A percentile compares a stretch with the other conserved stretches of the same genome.
These are phyloP conservation scores for Asterella californica DNA, from an alignment of 225 moss, liverwort and hornwort species.

Conservation along the genomic window DNA sequence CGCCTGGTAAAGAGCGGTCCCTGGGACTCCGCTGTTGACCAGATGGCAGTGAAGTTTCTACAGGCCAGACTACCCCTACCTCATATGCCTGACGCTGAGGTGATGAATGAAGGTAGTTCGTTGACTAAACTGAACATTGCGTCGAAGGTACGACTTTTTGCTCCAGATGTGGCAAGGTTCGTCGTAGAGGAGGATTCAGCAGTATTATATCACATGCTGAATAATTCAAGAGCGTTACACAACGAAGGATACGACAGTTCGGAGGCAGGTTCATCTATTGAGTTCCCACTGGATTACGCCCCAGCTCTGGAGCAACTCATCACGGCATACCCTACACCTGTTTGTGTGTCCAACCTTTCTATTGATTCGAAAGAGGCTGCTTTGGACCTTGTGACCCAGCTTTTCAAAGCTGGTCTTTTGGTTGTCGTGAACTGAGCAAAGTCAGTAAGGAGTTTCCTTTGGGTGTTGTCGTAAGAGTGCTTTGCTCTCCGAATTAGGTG, in stretches of 20 bases:
- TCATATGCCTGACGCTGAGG: constrained; percentile 12
- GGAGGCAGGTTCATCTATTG: constrained; percentile 43
- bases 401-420: constrained; percentile 31
- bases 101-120: constrained; percentile 19
- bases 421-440: constrained; percentile 17
- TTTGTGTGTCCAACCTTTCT: constrained; percentile 56
- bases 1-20: constrained; percentile 75
- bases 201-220: constrained; percentile 81
- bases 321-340: constrained; percentile 66
- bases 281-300: constrained; percentile 64
- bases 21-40: constrained; percentile 97
- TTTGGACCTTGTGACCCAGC: constrained; percentile 37
- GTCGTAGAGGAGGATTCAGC: constrained; percentile 86
- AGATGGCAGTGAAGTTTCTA: constrained; percentile 79
- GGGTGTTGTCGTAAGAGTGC: not conserved
- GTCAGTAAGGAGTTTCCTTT: not conserved
- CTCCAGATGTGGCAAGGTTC: constrained; percentile 72
- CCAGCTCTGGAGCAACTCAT: constrained; percentile 81
- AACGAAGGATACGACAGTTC: constrained; percentile 44
- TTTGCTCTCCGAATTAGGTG: not conserved
- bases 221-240: constrained; percentile 65
- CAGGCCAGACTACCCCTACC: constrained; percentile 72
- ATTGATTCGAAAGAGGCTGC: constrained; percentile 32
- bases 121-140: constrained; percentile 27
- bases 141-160: constrained; percentile 72